Evolutionary conservation across 371 early-diverging fungal genomes (phyloP), one percentile per base, ranked within the genome.

Genomic region (Mucor piriformis): DNA sequence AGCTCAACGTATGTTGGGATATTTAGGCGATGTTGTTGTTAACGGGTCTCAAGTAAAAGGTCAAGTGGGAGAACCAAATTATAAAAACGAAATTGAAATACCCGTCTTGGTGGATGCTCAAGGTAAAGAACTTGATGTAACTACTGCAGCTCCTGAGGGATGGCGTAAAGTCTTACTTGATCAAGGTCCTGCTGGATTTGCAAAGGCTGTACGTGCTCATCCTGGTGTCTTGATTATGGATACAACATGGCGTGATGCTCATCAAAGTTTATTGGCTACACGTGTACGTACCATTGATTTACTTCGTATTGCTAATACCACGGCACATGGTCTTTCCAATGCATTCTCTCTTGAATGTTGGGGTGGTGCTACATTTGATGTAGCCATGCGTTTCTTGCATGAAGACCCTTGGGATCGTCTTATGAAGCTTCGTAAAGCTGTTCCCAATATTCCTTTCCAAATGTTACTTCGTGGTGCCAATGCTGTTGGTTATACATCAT

Each of bases 391-490:
- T 44, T 96, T 95, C 87, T 74, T 95, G 59, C 83, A 92, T 56
- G 97, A 96, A 68, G 93, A 93, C 70, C 95, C 95, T 23, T 96
- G 95, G 95, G 95, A 95, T 57, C 88, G 97, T 54, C 77, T 96
- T 62, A 72, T 73, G 23, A 48, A 79, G 20, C 80, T 96, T 54
- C 91, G 97, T 50, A 74, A 85, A 50, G 81, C 92, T 11, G 92
- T 92, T 16, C 97, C 97, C 67, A 95, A 95, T 72, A 86, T 96
- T 67, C 97, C 97, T 15, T 96, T 96, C 87, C 94, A 94, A 77
- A 96, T 96, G 97, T 82, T 96, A 34, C 85, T 96, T 44, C 91
- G 97, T 70, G 97, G 97, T 44, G 97, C 97, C 54, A 95, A 95
- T 61, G 97, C 95, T 3, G 97, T 96, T 34, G 97, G 97, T 18